Base-by-base conservation (phyloP, 257 asterid species). In the Leptodermis oblonga region DNA sequence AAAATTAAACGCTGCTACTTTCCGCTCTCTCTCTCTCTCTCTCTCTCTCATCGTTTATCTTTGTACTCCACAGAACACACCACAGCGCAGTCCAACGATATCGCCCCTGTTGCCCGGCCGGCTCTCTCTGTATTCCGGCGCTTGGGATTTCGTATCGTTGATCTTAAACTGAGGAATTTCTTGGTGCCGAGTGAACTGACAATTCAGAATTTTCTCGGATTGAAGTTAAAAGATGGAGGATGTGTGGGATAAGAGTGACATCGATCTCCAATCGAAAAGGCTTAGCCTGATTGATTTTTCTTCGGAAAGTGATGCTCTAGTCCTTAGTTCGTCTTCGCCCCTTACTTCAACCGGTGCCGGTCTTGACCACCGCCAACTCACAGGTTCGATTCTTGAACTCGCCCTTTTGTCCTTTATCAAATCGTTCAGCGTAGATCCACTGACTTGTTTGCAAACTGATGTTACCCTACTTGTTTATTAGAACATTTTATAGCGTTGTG, bases 261-360 rank as follows among this genome's bases (percentile, higher is more conserved):
- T 73, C 74, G 84, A 81, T 81, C 79, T 82, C 34, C 86, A 80
- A 63, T 71, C 71, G 59, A 82, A 77, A 73, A 82, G 62, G 60
- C 67, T 78, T 49, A 82, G 81, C 69, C 85, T 81, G 55, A 62
- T 81, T 9, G 86, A 76, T 68, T 69, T 73, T 20, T 70, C 79
- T 1, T 69, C 79, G 1, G 82, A 75, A 56, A 72, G 75, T 42
- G 79, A 73, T 39, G 61, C 72, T 20, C 72, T 74, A 7, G 46
- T 79, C 36, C 30, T 64, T 20, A 68, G 67, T 70, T 73, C 70
- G 2, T 73, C 66, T 49, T 79, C 76, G 23, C 76, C 75, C 15
- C 62, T 68, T 26, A 37, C 72, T 71, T 48, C 69, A 11, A 30
- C 46, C 23, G 15, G 52, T 9, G 26, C 23, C 43, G 31, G 52